Evolutionary conservation across 371 early-diverging fungal genomes (phyloP).

Genomic region (Blakeslea trispora): DNA sequence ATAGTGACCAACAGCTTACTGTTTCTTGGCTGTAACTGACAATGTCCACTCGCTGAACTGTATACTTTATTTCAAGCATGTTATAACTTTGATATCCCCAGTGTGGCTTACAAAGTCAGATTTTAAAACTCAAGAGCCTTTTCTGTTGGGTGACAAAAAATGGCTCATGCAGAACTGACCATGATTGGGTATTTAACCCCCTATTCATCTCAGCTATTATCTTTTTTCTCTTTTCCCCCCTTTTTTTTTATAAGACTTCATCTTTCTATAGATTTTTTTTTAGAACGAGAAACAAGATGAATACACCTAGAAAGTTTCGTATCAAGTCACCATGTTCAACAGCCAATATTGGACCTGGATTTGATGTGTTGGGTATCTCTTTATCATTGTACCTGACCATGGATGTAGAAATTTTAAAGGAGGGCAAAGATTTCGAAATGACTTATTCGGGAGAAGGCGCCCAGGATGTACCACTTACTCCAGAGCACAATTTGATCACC

Average conservation of each 20-base stretch:
- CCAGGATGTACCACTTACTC: slow-evolving; percentile 76
- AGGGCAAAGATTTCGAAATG: slow-evolving; percentile 49
- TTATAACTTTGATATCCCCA: too few relatives aligned
- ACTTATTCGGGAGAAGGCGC: slow-evolving; percentile 81
- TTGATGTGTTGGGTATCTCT: slow-evolving; percentile 92
- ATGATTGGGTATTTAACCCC: slow-evolving; percentile 4
- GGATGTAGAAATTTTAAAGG: slow-evolving; percentile 45
- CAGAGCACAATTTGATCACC: slow-evolving; percentile 87
- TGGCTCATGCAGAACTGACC: slow-evolving; percentile 18
- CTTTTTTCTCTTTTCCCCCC: too few relatives aligned
- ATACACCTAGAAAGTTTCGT: slow-evolving; percentile 55
- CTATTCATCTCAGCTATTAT: neutral
- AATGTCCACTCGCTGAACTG: too few relatives aligned
- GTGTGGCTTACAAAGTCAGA: too few relatives aligned
- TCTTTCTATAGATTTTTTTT: too few relatives aligned
- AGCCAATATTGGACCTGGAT: slow-evolving; percentile 97
- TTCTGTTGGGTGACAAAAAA: slow-evolving; percentile 22
- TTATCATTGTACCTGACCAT: slow-evolving; percentile 83
- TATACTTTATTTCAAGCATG: too few relatives aligned
- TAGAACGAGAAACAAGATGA: slow-evolving; percentile 11
- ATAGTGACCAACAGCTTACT: too few relatives aligned
- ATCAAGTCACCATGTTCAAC: slow-evolving; percentile 92
- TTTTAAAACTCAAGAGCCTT: too few relatives aligned
- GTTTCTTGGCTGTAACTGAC: too few relatives aligned
- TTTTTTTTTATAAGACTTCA: too few relatives aligned